Evolutionary conservation across 768 basidiomycete genomes (phyloP).

Genomic region (Fibroporia radiculosa): DNA sequence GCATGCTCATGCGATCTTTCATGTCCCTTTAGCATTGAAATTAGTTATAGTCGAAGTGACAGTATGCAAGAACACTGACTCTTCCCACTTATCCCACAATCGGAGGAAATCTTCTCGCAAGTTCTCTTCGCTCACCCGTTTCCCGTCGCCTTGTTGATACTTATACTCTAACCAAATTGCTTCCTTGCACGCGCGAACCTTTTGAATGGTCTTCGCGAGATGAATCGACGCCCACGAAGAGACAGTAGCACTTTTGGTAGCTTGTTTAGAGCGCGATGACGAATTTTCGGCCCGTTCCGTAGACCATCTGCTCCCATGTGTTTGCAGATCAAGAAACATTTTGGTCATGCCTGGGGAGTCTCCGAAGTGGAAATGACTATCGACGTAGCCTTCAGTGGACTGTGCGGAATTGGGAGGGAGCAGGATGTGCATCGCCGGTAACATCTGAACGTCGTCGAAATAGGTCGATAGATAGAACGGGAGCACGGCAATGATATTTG

Average conservation of each 20-base stretch:
- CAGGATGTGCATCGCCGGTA: conserved; percentile 40
- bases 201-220: conserved; percentile 49
- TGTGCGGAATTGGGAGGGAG: conserved; percentile 46
- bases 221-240: conserved; percentile 55
- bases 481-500: conserved; percentile 48
- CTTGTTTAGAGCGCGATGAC: conserved; percentile 5
- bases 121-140: conserved; percentile 5
- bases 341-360: conserved; percentile 1
- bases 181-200: conserved; percentile 58
- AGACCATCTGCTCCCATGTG: conserved; percentile 4
- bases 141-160: conserved; percentile 30
- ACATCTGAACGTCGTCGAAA: conserved; percentile 45
- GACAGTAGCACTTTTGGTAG: conserved; percentile 23
- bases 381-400: background rate
- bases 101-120: conserved; percentile 53
- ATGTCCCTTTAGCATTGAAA: conserved; percentile 47
- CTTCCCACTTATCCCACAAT: conserved; percentile 65
- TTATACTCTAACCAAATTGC: conserved; percentile 62
- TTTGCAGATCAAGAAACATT: conserved; percentile 6
- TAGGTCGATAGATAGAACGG: conserved; percentile 58
- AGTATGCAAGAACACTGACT: conserved; percentile 33
- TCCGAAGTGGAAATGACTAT: background rate
- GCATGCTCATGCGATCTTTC: conserved; percentile 62
- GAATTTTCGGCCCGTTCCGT: conserved; percentile 1
- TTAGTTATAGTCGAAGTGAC: conserved; percentile 2